Evolutionary conservation across 352 stramenopile species (phyloP), one percentile per base, ranked within the genome.

Genomic region (Thalassiosira livingstoniorum): DNA sequence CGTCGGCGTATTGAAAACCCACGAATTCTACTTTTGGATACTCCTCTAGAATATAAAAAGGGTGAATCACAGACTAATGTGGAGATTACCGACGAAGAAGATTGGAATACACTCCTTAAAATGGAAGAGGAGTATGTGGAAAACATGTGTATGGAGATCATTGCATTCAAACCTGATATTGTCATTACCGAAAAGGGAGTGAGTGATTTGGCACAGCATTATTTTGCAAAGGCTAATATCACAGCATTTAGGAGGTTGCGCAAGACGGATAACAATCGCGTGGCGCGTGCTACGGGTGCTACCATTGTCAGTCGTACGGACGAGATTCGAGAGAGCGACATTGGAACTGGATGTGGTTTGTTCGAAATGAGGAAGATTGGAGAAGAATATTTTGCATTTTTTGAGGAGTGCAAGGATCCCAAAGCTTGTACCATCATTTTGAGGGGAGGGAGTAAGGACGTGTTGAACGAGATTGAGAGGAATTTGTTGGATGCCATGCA

Each of bases 141-240:
- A 91, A 98, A 99, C 83, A 96, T 99, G 82, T 99, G 97, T 82
- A 97, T 97, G 32, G 96, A 99, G 90, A 98, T 99, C 71, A 98
- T 99, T 62, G 97, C 97, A 0, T 96, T 98, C 90, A 98, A 99
- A 89, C 98, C 98, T 1, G 98, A 99, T 89, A 97, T 99, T 90
- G 97, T 99, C 57, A 98, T 99, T 85, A 99, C 98, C 29, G 98
- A 99, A 93, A 99, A 99, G 92, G 98, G 98, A 63, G 97, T 99
- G 13, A 98, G 95, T 64, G 98, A 99, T 89, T 92, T 99, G 75
- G 98, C 98, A 10, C 97, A 99, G 93, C 98, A 99, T 92, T 99
- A 99, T 93, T 97, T 99, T 76, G 94, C 98, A 80, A 99, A 99
- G 93, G 98, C 97, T 0, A 97, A 97, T 79, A 99, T 99, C 85